Evolutionary conservation across 352 stramenopile genomes (phyloP), one percentile per base, ranked within the genome.

Genomic region (Phytophthora pseudosyringae): DNA sequence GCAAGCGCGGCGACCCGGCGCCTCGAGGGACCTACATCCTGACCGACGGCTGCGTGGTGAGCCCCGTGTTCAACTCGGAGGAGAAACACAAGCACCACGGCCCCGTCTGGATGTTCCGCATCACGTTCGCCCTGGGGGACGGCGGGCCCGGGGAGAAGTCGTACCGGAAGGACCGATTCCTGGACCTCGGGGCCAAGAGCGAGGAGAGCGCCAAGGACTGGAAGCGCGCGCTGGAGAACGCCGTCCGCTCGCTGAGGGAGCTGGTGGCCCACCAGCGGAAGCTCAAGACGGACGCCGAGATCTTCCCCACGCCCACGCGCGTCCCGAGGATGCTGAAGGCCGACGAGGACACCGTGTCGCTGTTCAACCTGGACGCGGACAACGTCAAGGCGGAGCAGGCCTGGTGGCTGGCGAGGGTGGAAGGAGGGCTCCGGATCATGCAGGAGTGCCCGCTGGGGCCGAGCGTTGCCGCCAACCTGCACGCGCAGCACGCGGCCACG

Each of bases 71-170:
- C 49, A 94, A 94, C 60, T 94, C 86, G 38, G 87, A 95, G 57
- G 88, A 96, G 70, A 96, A 94, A 69, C 87, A 96, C 73, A 89
- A 88, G 38, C 88, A 96, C 60, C 86, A 96, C 66, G 88, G 78
- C 0, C 86, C 85, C 11, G 88, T 94, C 21, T 94, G 85, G 84
- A 95, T 95, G 86, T 95, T 95, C 63, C 88, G 88, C 76, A 94
- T 95, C 66, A 95, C 88, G 44, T 95, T 95, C 64, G 65, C 83
- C 2, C 80, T 94, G 10, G 85, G 89, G 11, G 74, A 83, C 29
- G 62, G 57, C 21, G 80, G 83, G 21, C 64, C 57, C 29, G 78
- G 76, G 36, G 88, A 96, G 45, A 95, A 96, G 67, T 89, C 79
- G 12, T 94, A 92, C 80, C 92, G 93, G 77, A 96, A 96, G 59